Base-by-base conservation (phyloP, 2,329 filamentous ascomycete species). In the Cadophora malorum region DNA sequence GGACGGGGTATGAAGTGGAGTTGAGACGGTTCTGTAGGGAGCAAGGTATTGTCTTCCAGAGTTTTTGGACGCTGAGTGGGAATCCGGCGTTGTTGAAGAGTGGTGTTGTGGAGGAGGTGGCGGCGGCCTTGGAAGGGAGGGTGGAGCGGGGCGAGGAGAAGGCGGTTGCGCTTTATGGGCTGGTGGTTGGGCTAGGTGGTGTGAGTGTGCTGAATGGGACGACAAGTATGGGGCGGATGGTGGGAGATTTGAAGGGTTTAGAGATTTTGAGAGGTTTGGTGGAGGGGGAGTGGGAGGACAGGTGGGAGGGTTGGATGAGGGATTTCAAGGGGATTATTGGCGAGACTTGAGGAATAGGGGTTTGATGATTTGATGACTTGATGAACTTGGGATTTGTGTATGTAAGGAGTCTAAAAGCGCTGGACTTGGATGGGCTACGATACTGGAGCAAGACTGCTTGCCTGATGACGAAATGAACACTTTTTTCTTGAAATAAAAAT, bases 51-150 rank as follows among this genome's bases (percentile, higher is more conserved):
- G 77, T 83, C 25, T 89, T 88, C 69, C 84, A 89, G 73, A 83
- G 82, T 53, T 89, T 89, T 76, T 88, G 87, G 86, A 89, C 86
- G 1, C 73, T 89, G 76, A 87, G 85, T 0, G 87, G 83, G 0
- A 89, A 89, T 72, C 85, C 85, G 4, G 74, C 78, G 16, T 77
- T 90, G 33, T 70, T 87, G 28, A 78, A 74, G 58, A 83, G 80
- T 3, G 72, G 76, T 14, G 77, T 84, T 0, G 87, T 91, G 0
- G 75, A 75, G 10, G 71, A 74, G 8, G 78, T 94, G 1, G 86
- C 86, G 21, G 28, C 52, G 47, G 74, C 76, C 14, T 76, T 79
- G 33, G 55, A 66, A 14, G 74, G 76, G 9, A 76, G 78, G 0
- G 74, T 76, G 0, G 80, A 87, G 21, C 80, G 76, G 14, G 50